Conservation (phyloP, 306 rosid genomes). For the Medicago ruthenica region DNA sequence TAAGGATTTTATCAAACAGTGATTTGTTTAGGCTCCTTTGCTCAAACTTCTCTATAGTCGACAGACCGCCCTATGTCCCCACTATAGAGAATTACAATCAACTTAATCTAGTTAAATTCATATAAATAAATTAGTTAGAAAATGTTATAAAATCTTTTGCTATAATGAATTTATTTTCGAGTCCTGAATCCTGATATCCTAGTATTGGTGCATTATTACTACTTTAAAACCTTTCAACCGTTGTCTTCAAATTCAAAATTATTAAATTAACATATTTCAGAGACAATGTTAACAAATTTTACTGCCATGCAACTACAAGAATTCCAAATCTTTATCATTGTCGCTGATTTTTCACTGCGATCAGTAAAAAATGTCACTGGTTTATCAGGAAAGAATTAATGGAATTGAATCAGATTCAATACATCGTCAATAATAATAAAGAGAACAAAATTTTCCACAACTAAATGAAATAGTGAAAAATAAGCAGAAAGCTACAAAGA, state of each 20-base stretch:
- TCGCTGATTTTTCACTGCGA: background rate
- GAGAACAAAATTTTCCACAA: background rate
- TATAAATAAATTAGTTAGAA: background rate
- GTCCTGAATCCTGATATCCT: background rate
- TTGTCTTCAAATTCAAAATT: background rate
- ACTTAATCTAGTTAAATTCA: background rate
- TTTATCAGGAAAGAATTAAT: background rate
- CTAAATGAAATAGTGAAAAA: constrained; percentile 13
- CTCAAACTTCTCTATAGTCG: background rate
- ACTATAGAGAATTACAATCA: background rate
- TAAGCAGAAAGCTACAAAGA: constrained; percentile 21
- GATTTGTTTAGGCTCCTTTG: background rate
- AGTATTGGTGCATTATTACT: background rate
- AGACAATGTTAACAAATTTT: background rate
- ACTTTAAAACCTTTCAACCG: background rate
- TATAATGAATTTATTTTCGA: background rate
- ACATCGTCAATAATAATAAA: background rate
- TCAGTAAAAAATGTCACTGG: background rate
- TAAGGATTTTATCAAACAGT: constrained; percentile 6
- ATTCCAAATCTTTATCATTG: background rate
- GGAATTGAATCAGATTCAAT: background rate
- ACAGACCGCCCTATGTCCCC: background rate
- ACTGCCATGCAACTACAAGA: background rate
- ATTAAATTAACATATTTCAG: background rate
- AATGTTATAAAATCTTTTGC: background rate